Conservation (phyloP, 257 asterid genomes). For the Solanum peruvianum region DNA sequence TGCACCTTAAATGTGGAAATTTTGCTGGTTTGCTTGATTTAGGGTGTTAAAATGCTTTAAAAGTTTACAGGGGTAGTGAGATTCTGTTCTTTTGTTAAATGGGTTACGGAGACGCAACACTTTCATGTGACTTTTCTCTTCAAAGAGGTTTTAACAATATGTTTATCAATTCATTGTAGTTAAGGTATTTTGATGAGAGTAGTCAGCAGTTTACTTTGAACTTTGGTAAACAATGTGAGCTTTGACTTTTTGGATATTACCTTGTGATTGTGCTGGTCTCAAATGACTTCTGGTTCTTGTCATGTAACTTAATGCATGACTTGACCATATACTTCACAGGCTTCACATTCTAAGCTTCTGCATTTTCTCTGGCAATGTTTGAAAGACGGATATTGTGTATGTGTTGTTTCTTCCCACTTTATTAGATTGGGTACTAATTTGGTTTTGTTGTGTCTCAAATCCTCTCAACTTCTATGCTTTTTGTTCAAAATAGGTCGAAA, state of each 20-base stretch:
- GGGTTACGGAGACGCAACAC: not conserved
- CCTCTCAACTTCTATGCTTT: not conserved
- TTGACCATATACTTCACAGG: not conserved
- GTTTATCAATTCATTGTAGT: not conserved
- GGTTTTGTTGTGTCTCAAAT: not conserved
- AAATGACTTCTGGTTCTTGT: not conserved
- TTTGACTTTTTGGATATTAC: not conserved
- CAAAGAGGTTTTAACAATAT: not conserved
- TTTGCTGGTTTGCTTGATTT: not conserved
- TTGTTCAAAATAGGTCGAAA: not conserved
- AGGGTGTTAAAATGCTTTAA: not conserved
- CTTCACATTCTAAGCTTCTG: not conserved
- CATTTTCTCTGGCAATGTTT: not conserved
- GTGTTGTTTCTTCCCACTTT: not conserved
- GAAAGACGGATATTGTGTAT: not conserved
- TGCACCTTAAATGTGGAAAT: not conserved
- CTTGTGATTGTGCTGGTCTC: not conserved
- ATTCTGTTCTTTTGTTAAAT: not conserved
- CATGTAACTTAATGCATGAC: not conserved
- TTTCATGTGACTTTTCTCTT: not conserved
- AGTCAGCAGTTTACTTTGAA: not conserved
- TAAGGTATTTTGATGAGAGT: not conserved
- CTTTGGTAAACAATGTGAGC: not conserved
- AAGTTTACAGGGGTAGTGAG: not conserved
- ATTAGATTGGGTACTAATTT: not conserved